Conservation (phyloP, 1,284 basidiomycete genomes). For the Moniliophthora roreri region DNA sequence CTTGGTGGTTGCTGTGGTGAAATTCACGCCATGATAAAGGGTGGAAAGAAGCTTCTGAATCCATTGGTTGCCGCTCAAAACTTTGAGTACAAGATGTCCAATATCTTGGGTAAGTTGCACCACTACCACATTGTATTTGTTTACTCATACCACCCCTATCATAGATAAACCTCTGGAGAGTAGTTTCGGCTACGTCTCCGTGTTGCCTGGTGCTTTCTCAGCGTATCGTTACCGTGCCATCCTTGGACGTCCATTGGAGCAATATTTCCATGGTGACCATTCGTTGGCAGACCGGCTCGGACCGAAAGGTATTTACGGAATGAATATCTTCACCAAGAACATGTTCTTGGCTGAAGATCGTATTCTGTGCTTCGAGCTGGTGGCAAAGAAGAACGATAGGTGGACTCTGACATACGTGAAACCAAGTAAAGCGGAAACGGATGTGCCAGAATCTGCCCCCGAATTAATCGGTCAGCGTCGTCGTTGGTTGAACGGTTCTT, state of each 20-base stretch:
- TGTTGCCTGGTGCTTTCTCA: slow-evolving; percentile 95
- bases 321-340: slow-evolving; percentile 98
- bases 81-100: slow-evolving; percentile 99
- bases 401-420: slow-evolving; percentile 97
- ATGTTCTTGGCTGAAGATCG: slow-evolving; percentile 96
- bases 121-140: background rate
- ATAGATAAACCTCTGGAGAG: slow-evolving; percentile 92
- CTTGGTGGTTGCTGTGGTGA: slow-evolving; percentile 62
- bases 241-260: slow-evolving; percentile 88
- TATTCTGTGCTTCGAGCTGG: slow-evolving; percentile 96
- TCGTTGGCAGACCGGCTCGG: slow-evolving; percentile 91
- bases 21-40: slow-evolving; percentile 94
- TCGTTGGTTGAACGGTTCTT: slow-evolving; percentile 96
- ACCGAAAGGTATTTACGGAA: slow-evolving; percentile 92
- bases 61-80: slow-evolving; percentile 95
- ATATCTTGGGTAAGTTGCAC: slow-evolving; percentile 73
- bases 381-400: slow-evolving; percentile 82
- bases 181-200: slow-evolving; percentile 94
- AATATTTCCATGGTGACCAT: slow-evolving; percentile 99
- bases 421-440: slow-evolving; percentile 93
- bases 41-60: slow-evolving; percentile 90
- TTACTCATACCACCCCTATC: slow-evolving; percentile 5
- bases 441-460: slow-evolving; percentile 87
- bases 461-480: slow-evolving; percentile 95
- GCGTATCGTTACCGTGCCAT: slow-evolving; percentile 93